These are phyloP conservation scores for Tuber umbilicatum DNA, from an alignment of 495 filamentous ascomycete genomes.

Conservation along the genomic window DNA sequence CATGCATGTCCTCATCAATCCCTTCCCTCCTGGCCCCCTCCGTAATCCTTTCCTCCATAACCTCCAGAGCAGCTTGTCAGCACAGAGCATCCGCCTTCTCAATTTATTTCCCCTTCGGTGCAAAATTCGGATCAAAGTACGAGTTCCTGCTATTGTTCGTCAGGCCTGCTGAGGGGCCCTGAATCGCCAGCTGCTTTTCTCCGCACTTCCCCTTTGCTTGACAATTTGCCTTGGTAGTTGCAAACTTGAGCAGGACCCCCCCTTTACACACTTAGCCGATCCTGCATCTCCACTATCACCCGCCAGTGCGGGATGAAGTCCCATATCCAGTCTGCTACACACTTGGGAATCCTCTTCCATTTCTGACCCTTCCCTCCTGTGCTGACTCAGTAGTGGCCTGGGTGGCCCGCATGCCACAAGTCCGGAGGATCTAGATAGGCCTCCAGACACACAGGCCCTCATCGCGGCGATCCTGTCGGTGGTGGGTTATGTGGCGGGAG, in stretches of 20 bases:
- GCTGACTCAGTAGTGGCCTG: slow-evolving; percentile 20
- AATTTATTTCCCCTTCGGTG: slow-evolving; percentile 95
- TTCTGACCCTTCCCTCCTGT: slow-evolving; percentile 37
- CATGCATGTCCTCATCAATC: slow-evolving; percentile 81
- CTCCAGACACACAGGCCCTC: slow-evolving; percentile 74
- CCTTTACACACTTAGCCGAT: slow-evolving; percentile 50
- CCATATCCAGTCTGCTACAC: slow-evolving; percentile 76
- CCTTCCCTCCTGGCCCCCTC: slow-evolving; percentile 74
- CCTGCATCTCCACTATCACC: slow-evolving; percentile 63
- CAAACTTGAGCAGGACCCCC: slow-evolving; percentile 52
- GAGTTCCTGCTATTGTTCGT: slow-evolving; percentile 64
- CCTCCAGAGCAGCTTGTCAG: slow-evolving; percentile 78
- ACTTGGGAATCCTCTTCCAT: slow-evolving; percentile 43
- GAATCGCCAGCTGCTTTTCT: slow-evolving; percentile 61
- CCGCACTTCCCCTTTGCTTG: slow-evolving; percentile 47
- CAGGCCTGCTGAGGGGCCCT: slow-evolving; percentile 57
- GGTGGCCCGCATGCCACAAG: slow-evolving; percentile 39
- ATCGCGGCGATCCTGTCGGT: slow-evolving; percentile 58
- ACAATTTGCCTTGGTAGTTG: slow-evolving; percentile 55
- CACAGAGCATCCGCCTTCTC: slow-evolving; percentile 81
- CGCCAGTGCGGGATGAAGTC: slow-evolving; percentile 77
- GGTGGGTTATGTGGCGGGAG: slow-evolving; percentile 46
- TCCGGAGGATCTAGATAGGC: slow-evolving; percentile 55
- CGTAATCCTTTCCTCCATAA: slow-evolving; percentile 86
- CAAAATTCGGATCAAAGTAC: slow-evolving; percentile 72